phyloP scores from a whole-genome alignment of 1,284 basidiomycete genomes.

The Ceratobasidium sp. region DNA sequence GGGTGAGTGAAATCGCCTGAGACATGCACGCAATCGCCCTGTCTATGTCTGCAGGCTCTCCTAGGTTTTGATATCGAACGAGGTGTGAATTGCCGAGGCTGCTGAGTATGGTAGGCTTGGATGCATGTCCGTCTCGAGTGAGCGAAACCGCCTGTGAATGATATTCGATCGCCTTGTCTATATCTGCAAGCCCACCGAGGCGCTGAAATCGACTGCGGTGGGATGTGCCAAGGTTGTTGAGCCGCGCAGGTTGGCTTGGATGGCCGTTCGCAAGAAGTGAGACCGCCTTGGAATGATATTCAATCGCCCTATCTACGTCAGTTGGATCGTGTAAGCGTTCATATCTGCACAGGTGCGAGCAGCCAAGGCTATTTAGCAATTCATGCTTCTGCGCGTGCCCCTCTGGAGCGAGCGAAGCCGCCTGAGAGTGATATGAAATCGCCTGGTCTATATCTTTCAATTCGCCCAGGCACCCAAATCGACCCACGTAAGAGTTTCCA shows the following conservation, averaged over 20 bases:
- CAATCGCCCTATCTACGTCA: constrained; percentile 17
- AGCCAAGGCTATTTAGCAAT: background rate
- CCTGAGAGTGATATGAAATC: background rate
- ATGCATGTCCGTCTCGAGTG: constrained; percentile 4
- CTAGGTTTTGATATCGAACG: background rate
- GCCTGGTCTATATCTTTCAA: background rate
- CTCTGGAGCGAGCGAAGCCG: background rate
- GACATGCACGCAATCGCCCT: background rate
- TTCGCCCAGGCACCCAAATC: background rate
- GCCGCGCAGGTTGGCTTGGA: background rate
- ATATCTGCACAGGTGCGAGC: background rate
- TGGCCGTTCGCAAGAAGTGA: background rate
- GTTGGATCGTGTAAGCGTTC: background rate
- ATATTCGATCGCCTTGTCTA: background rate
- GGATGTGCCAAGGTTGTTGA: constrained; percentile 12
- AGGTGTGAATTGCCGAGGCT: background rate
- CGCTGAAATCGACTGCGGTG: background rate
- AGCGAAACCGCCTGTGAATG: background rate
- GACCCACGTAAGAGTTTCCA: background rate
- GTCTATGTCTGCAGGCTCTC: constrained; percentile 6
- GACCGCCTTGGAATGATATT: background rate
- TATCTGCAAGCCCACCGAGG: background rate
- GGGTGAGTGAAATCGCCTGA: too few relatives aligned
- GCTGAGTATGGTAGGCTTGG: background rate
- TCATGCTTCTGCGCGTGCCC: background rate